Evolutionary conservation across 2,329 filamentous ascomycete genomes (phyloP).

Genomic region (Scedosporium dehoogii): DNA sequence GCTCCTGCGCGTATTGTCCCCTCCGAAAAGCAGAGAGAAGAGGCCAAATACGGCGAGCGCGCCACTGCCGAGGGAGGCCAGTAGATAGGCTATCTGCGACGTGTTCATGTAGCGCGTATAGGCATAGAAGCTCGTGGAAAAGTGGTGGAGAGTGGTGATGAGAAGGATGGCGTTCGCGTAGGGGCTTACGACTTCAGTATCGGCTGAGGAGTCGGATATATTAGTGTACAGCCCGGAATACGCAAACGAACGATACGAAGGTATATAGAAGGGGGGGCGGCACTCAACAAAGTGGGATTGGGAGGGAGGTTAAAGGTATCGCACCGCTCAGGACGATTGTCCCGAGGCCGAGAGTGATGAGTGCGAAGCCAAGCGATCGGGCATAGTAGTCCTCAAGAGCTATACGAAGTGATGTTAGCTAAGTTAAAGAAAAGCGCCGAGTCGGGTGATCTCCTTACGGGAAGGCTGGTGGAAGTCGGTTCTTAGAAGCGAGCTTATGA

Average conservation of each 20-base stretch:
- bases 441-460: slow-evolving; percentile 14
- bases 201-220: slow-evolving; percentile 4
- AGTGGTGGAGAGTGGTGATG: slow-evolving; percentile 58
- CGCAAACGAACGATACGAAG: too few relatives aligned
- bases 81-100: slow-evolving; percentile 45
- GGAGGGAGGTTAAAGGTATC: slow-evolving; percentile 50
- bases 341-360: slow-evolving; percentile 54
- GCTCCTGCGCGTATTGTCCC: slow-evolving; percentile 26
- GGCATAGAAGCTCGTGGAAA: slow-evolving; percentile 50
- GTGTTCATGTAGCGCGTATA: slow-evolving; percentile 56
- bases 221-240: not conserved
- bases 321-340: slow-evolving; percentile 61
- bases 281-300: slow-evolving; percentile 22
- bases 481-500: slow-evolving; percentile 33
- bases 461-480: slow-evolving; percentile 20
- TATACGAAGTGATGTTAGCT: slow-evolving; percentile 16
- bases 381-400: slow-evolving; percentile 65
- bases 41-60: slow-evolving; percentile 46
- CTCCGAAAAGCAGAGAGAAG: slow-evolving; percentile 25
- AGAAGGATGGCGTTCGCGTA: slow-evolving; percentile 57
- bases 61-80: slow-evolving; percentile 49
- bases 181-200: slow-evolving; percentile 37
- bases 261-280: not conserved
- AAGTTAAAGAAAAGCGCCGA: not conserved
- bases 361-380: slow-evolving; percentile 57